Evolutionary conservation across 805 yeast species (phyloP).

Genomic region (Lachancea cidri): DNA sequence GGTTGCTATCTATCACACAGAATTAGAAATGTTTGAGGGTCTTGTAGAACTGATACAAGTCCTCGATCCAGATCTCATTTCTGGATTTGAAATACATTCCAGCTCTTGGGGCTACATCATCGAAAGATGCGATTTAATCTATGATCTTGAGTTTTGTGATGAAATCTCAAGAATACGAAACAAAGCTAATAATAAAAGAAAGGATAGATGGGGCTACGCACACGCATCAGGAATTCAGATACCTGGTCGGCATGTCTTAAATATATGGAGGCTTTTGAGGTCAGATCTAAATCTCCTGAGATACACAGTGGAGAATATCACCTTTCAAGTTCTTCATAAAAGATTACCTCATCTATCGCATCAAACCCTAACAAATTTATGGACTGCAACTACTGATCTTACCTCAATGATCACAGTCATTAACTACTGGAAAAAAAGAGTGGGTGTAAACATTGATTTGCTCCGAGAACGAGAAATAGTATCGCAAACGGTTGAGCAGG

Average conservation of each 20-base stretch:
- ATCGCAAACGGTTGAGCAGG: constrained; percentile 70
- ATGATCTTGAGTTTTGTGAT: constrained; percentile 49
- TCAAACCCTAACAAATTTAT: constrained; percentile 45
- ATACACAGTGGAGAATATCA: constrained; percentile 73
- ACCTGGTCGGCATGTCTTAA: constrained; percentile 78
- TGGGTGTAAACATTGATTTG: constrained; percentile 39
- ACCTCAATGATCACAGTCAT: constrained; percentile 38
- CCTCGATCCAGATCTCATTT: constrained; percentile 81
- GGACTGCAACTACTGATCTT: constrained; percentile 24
- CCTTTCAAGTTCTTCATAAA: constrained; percentile 60
- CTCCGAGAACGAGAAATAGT: constrained; percentile 61
- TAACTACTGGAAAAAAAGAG: constrained; percentile 42
- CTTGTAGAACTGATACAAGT: constrained; percentile 51
- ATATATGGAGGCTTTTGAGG: constrained; percentile 76
- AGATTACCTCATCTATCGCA: constrained; percentile 60
- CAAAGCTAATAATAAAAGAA: constrained; percentile 46
- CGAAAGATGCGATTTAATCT: constrained; percentile 48
- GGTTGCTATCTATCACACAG: constrained; percentile 44
- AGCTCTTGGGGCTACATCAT: constrained; percentile 87
- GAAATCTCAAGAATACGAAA: constrained; percentile 55
- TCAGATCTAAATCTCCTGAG: constrained; percentile 56
- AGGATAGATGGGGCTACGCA: constrained; percentile 75
- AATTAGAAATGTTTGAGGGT: constrained; percentile 51
- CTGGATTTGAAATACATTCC: constrained; percentile 79
- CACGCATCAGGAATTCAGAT: constrained; percentile 67